phyloP scores from a whole-genome alignment of 306 rosid genomes.

The Dicorynia guianensis region DNA sequence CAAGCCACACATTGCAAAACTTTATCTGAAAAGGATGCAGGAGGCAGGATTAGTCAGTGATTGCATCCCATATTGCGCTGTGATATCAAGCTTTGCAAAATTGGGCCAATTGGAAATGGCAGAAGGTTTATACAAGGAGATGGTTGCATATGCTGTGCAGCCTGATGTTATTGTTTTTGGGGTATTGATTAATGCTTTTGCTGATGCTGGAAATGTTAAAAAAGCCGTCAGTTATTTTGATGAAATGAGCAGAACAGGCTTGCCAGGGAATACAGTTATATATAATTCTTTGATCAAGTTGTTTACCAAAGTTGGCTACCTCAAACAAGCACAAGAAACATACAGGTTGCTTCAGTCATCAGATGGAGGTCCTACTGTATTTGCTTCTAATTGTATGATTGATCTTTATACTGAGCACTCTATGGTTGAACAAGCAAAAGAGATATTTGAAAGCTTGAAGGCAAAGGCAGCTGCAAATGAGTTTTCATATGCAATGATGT shows the following conservation, averaged over 20 bases:
- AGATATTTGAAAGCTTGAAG: conserved; percentile 69
- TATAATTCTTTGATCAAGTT: conserved; percentile 79
- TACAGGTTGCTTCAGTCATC: conserved; percentile 62
- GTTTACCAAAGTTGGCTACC: conserved; percentile 77
- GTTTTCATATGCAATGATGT: conserved; percentile 86
- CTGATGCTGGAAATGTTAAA: conserved; percentile 71
- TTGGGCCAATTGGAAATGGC: conserved; percentile 70
- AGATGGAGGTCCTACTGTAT: conserved; percentile 61
- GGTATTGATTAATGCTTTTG: conserved; percentile 75
- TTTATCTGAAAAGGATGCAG: conserved; percentile 75
- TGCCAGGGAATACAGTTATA: conserved; percentile 61
- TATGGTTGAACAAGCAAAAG: conserved; percentile 70
- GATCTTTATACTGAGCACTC: conserved; percentile 75
- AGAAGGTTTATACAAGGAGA: conserved; percentile 64
- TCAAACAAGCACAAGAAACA: conserved; percentile 77
- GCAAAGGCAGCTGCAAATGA: conserved; percentile 66
- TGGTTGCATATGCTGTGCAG: conserved; percentile 64
- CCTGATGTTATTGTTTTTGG: conserved; percentile 77
- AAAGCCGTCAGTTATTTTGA: conserved; percentile 62
- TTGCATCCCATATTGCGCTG: conserved; percentile 69
- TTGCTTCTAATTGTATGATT: conserved; percentile 89
- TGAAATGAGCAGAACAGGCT: conserved; percentile 66
- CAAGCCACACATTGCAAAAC: conserved; percentile 65
- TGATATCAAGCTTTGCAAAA: conserved; percentile 74
- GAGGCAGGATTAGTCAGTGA: conserved; percentile 71